Conservation (phyloP, 1,139 yeast species). For the Spencermartinsiella ligniputridi region DNA sequence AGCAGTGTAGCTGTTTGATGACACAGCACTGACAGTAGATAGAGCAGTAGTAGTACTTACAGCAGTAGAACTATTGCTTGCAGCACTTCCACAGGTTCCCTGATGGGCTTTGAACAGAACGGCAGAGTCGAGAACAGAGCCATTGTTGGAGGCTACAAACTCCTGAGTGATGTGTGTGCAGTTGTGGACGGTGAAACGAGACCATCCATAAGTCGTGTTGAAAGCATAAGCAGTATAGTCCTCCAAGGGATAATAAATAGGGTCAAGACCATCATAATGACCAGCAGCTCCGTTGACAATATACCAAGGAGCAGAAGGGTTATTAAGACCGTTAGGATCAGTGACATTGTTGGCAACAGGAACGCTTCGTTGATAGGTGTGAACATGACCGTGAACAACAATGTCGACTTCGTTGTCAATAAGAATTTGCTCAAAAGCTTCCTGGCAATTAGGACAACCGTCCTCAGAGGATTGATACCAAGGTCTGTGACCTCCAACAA, state of each 20-base stretch:
- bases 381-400: constrained; percentile 30
- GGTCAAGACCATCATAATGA: constrained; percentile 29
- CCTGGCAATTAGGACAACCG: constrained; percentile 26
- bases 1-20: background rate
- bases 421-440: constrained; percentile 30
- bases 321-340: constrained; percentile 27
- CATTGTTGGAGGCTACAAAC: constrained; percentile 37
- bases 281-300: constrained; percentile 30
- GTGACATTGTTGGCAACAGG: constrained; percentile 23
- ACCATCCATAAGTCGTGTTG: constrained; percentile 29
- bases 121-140: constrained; percentile 35
- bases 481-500: constrained; percentile 38
- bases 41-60: background rate
- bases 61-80: constrained; percentile 2
- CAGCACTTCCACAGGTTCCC: constrained; percentile 7
- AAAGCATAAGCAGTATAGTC: constrained; percentile 13
- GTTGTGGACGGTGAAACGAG: constrained; percentile 46
- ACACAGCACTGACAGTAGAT: background rate
- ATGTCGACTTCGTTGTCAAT: constrained; percentile 28
- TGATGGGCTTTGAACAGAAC: constrained; percentile 22
- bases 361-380: constrained; percentile 27
- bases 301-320: constrained; percentile 29
- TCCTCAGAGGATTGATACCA: constrained; percentile 27
- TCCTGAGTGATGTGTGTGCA: constrained; percentile 42
- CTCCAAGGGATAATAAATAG: constrained; percentile 8